These are phyloP conservation scores for Fraxinus platypoda DNA, from an alignment of 305 asterid species.

Conservation along the genomic window DNA sequence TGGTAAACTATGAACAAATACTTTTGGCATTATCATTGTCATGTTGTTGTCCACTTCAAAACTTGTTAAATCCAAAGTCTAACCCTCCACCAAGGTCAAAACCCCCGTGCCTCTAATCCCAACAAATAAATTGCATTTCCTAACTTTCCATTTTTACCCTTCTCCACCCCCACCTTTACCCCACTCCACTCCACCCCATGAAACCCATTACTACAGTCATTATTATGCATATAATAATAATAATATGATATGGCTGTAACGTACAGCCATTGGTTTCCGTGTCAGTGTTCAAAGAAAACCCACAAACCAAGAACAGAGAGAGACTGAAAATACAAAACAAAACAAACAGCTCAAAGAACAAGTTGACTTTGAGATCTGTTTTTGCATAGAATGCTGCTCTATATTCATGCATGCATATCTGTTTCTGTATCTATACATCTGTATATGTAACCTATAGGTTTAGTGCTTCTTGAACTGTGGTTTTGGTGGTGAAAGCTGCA, in stretches of 20 bases:
- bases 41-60: not conserved
- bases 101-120: conserved; percentile 29
- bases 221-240: conserved; percentile 15
- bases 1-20: not conserved
- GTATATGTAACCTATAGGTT: not conserved
- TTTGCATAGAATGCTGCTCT: not conserved
- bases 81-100: conserved; percentile 26
- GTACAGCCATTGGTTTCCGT: conserved; percentile 69
- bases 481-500: conserved; percentile 29
- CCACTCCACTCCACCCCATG: not conserved
- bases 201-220: not conserved
- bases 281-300: conserved; percentile 35
- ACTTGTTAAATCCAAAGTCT: not conserved
- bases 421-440: not conserved
- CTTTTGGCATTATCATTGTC: not conserved
- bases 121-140: conserved; percentile 16
- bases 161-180: not conserved
- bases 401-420: conserved; percentile 18
- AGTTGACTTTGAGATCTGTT: conserved; percentile 3
- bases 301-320: conserved; percentile 29
- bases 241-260: conserved; percentile 36
- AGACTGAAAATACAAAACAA: conserved; percentile 8
- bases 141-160: conserved; percentile 21
- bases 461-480: conserved; percentile 2
- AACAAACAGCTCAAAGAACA: not conserved